Conservation (phyloP, 371 early-diverging fungal species). For the Mucor mucedo region DNA sequence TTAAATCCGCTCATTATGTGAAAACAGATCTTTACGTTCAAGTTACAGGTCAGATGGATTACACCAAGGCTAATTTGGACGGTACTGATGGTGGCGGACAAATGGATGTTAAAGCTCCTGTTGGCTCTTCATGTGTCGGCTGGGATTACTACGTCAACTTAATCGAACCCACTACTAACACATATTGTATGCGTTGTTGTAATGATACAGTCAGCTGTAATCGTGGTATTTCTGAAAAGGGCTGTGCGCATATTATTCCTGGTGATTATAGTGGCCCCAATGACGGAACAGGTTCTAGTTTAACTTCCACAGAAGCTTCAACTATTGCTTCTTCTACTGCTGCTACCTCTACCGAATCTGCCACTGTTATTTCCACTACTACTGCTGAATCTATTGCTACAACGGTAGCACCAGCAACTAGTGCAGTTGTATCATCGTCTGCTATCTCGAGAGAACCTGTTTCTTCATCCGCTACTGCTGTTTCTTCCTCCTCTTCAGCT, state of each 20-base stretch:
- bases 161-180: conserved; percentile 54
- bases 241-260: conserved; percentile 58
- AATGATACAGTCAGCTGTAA: conserved; percentile 46
- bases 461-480: conserved; percentile 4
- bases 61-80: conserved; percentile 48
- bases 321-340: conserved; percentile 6
- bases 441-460: neutral
- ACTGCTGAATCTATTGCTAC: conserved; percentile 1
- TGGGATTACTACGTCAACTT: conserved; percentile 60
- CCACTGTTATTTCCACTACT: neutral
- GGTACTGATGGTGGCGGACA: conserved; percentile 63
- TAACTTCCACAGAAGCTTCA: conserved; percentile 1
- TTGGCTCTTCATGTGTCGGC: conserved; percentile 56
- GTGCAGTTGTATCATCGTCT: neutral
- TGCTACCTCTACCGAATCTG: conserved; percentile 5
- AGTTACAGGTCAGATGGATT: conserved; percentile 62
- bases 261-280: conserved; percentile 59
- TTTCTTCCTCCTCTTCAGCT: conserved; percentile 10
- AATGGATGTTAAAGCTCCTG: conserved; percentile 56
- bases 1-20: conserved; percentile 55
- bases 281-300: conserved; percentile 14
- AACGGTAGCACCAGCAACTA: conserved; percentile 1
- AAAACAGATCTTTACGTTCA: conserved; percentile 54
- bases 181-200: conserved; percentile 67
- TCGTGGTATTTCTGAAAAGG: conserved; percentile 53